Evolutionary conservation across 768 basidiomycete genomes (phyloP).

Genomic region (Mrakia gelida): DNA sequence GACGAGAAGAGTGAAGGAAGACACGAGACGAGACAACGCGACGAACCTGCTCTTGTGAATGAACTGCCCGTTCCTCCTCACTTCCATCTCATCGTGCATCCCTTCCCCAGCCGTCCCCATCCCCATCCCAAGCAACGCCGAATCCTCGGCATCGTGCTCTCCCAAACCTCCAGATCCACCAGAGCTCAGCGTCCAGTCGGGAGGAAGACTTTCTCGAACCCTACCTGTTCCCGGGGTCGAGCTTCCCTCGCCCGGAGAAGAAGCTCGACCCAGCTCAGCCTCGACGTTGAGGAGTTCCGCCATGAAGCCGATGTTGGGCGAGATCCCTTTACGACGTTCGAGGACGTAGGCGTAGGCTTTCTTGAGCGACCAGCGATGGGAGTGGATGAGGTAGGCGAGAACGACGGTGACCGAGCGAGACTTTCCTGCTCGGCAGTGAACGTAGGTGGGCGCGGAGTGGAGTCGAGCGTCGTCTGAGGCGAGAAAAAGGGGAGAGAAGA

Average conservation of each 20-base stretch:
- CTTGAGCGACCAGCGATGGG: constrained; percentile 92
- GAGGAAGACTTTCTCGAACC: neutral
- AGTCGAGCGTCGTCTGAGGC: constrained; percentile 78
- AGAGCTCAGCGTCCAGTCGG: constrained; percentile 24
- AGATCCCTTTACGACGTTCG: constrained; percentile 88
- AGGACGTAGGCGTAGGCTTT: constrained; percentile 86
- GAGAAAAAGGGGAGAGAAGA: neutral
- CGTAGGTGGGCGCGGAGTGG: constrained; percentile 83
- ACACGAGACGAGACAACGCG: neutral
- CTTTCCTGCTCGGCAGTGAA: constrained; percentile 95
- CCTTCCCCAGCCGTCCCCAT: neutral
- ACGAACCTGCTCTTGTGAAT: constrained; percentile 65
- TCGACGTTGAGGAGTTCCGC: constrained; percentile 53
- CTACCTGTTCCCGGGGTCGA: constrained; percentile 12
- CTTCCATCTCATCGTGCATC: constrained; percentile 75
- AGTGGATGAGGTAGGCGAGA: constrained; percentile 94
- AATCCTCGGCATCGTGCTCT: neutral
- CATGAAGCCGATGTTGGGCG: constrained; percentile 95
- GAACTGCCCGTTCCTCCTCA: constrained; percentile 82
- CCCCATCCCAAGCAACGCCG: neutral
- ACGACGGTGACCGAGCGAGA: constrained; percentile 93
- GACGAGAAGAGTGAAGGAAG: neutral
- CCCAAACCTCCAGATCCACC: constrained; percentile 44
- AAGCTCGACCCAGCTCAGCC: constrained; percentile 20
- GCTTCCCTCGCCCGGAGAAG: constrained; percentile 1